Conservation (phyloP, 208 protist species). For the Tritrichomonas musculus region DNA sequence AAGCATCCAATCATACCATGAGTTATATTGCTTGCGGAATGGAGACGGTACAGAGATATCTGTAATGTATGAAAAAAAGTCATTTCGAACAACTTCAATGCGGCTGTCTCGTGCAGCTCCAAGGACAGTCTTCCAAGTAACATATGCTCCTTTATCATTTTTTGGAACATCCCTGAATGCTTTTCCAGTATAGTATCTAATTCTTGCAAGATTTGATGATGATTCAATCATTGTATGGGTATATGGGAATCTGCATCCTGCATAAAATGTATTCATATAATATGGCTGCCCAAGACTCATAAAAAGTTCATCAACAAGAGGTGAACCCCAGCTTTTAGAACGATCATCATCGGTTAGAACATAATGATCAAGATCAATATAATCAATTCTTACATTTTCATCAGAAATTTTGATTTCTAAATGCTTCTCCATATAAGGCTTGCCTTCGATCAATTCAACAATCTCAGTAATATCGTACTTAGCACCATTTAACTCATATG, state of each 20-base stretch:
- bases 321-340: not conserved
- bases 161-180: not conserved
- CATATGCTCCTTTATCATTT: not conserved
- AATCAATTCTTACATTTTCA: not conserved
- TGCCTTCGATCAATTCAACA: not conserved
- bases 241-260: not conserved
- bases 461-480: not conserved
- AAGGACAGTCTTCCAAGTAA: not conserved
- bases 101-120: not conserved
- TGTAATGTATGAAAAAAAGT: not conserved
- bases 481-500: not conserved
- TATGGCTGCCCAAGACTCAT: not conserved
- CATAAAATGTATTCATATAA: not conserved
- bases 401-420: not conserved
- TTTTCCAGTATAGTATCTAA: not conserved
- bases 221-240: not conserved
- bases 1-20: conserved; percentile 18
- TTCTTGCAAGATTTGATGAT: not conserved
- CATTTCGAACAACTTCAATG: not conserved
- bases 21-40: conserved; percentile 25
- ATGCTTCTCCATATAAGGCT: not conserved
- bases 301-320: not conserved
- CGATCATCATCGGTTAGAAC: not conserved
- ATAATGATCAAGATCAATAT: not conserved
- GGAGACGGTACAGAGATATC: not conserved